A percentile compares a stretch with the other conserved stretches of the same genome.
Conservation (phyloP, 2,329 filamentous ascomycete species). For the Fusarium oligoseptatum region DNA sequence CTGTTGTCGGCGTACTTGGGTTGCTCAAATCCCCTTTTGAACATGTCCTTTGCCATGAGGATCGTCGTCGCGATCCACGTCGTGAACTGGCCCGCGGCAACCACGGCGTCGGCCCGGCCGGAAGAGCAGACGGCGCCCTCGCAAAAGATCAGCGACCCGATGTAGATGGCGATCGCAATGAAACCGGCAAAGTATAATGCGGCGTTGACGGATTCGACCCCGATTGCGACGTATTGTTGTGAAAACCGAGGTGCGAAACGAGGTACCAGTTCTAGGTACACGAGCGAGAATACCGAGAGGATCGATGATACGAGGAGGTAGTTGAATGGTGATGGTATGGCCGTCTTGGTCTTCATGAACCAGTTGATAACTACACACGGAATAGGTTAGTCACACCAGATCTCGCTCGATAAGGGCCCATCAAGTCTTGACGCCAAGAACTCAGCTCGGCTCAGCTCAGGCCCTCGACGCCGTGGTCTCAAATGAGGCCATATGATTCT, state of each 20-base stretch:
- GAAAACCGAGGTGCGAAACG: constrained; percentile 60
- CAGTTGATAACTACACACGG: constrained; percentile 66
- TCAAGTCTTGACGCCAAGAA: background rate
- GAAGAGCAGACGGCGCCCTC: constrained; percentile 68
- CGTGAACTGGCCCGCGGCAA: constrained; percentile 66
- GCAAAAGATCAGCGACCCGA: constrained; percentile 68
- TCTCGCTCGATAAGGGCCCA: constrained; percentile 6
- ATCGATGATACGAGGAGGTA: constrained; percentile 69
- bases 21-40: constrained; percentile 57
- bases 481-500: background rate
- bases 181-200: constrained; percentile 72
- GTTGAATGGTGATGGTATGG: constrained; percentile 69
- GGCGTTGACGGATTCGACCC: constrained; percentile 64
- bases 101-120: constrained; percentile 66
- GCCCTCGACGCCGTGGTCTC: background rate
- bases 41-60: constrained; percentile 61
- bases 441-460: background rate
- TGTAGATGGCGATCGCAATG: constrained; percentile 69
- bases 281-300: constrained; percentile 67
- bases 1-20: constrained; percentile 42
- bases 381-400: constrained; percentile 17
- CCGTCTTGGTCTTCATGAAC: constrained; percentile 68
- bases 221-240: constrained; percentile 63
- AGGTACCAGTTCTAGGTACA: constrained; percentile 65
- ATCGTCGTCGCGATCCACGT: constrained; percentile 65